Base-by-base conservation (phyloP, 257 asterid genomes). In the Scutellaria galericulata region DNA sequence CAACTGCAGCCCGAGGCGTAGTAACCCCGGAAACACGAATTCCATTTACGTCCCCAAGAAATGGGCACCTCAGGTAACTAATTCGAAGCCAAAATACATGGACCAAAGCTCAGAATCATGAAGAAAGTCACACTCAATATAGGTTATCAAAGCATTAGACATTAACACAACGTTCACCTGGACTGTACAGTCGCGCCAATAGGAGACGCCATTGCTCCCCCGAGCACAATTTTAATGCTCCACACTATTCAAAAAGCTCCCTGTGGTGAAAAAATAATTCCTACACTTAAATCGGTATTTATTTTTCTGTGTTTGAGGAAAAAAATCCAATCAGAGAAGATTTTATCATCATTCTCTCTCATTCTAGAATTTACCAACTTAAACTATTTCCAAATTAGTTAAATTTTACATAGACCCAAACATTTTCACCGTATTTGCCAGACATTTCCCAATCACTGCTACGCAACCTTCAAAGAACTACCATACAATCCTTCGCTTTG, bases 31-130 rank as follows among this genome's bases (percentile, higher is more conserved):
- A 63, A 55, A 64, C 83, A 71, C 80, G 87, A 54, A 92, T 53
- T 37, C 84, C 83, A 78, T 67, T 83, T 20, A 74, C 77, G 58
- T 70, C 88, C 66, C 95, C 90, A 12, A 82, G 75, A 58, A 89
- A 88, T 37, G 86, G 68, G 78, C 82, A 75, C 76, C 79, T 84
- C 63, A 89, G 77, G 77, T 77, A 84, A 79, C 91, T 83, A 80
- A 11, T 39, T 63, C 10, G 35, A 57, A 67, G 60, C 58, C 9
- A 77, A 61, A 69, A 70, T 9, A 67, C 20, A 15, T n/a, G 12
- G 11, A 42, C 42, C 52, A n/a, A 68, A 78, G 44, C 65, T 59
- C 72, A 60, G 4, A 48, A 42, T 58, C 42, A 71, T 20, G 50
- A 65, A 64, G 11, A 54, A 56, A 35, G 42, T 46, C 9, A 7